Percentiles rank a stretch among this genome's conserved stretches.
Conservation (phyloP, 2,329 filamentous ascomycete species). For the Penicillium sp. region DNA sequence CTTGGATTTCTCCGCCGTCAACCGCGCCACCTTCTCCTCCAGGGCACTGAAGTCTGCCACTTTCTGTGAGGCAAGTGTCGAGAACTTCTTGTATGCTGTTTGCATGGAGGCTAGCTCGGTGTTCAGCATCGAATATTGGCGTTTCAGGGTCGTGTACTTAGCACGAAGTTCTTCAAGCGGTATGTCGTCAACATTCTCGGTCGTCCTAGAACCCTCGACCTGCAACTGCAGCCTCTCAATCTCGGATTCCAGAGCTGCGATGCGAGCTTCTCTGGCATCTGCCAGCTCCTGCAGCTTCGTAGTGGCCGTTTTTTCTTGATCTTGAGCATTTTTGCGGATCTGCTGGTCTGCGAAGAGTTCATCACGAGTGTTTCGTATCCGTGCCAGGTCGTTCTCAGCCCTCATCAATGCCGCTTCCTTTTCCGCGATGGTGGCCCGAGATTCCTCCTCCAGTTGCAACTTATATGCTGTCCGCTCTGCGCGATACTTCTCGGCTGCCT, state of each 20-base stretch:
- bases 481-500: conserved; percentile 82
- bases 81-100: conserved; percentile 85
- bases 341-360: conserved; percentile 80
- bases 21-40: conserved; percentile 74
- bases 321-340: conserved; percentile 75
- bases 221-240: conserved; percentile 68
- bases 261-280: conserved; percentile 76
- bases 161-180: conserved; percentile 70
- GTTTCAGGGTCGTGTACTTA: conserved; percentile 73
- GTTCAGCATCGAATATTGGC: conserved; percentile 80
- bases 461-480: conserved; percentile 83
- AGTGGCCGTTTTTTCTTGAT: conserved; percentile 69
- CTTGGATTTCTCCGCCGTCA: conserved; percentile 88
- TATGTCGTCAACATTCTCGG: conserved; percentile 58
- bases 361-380: conserved; percentile 81
- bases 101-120: conserved; percentile 88
- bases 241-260: conserved; percentile 79
- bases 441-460: conserved; percentile 77
- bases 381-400: conserved; percentile 79
- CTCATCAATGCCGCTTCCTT: conserved; percentile 79
- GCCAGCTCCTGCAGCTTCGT: conserved; percentile 79
- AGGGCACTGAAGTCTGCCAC: conserved; percentile 72
- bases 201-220: conserved; percentile 50
- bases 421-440: conserved; percentile 70
- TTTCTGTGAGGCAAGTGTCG: conserved; percentile 81